Percentiles rank a stretch among this genome's conserved stretches.
Evolutionary conservation across 2,329 filamentous ascomycete species (phyloP).

Genomic region (Hymenotorrendiella dingleyae): DNA sequence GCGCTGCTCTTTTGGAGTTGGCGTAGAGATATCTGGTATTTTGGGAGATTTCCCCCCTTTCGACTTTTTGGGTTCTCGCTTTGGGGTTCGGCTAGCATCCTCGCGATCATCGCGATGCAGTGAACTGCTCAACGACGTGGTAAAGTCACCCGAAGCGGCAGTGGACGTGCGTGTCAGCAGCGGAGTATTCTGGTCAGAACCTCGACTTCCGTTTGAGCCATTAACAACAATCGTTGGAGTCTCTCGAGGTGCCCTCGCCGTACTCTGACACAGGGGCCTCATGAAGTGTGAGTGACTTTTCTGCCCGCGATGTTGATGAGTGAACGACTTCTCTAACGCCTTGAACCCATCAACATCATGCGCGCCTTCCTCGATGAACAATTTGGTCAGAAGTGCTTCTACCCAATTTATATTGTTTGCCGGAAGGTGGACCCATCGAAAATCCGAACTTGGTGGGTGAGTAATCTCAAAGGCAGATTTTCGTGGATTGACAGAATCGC

Average conservation of each 20-base stretch:
- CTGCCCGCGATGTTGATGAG: conserved; percentile 24
- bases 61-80: conserved; percentile 19
- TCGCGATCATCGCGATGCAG: conserved; percentile 11
- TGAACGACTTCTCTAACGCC: conserved; percentile 23
- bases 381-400: conserved; percentile 22
- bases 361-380: conserved; percentile 25
- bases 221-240: conserved; percentile 21
- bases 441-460: conserved; percentile 19
- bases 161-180: conserved; percentile 12
- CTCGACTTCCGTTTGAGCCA: conserved; percentile 8
- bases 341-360: conserved; percentile 25
- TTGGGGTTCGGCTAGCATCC: conserved; percentile 13
- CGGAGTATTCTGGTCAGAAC: conserved; percentile 7
- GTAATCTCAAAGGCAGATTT: conserved; percentile 21
- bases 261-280: conserved; percentile 24
- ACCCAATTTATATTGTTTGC: conserved; percentile 28
- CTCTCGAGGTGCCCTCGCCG: conserved; percentile 15
- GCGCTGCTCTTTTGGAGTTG: conserved; percentile 12
- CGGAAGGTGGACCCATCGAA: conserved; percentile 26
- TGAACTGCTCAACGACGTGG: conserved; percentile 4
- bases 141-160: conserved; percentile 10
- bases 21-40: conserved; percentile 14
- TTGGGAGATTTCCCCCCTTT: conserved; percentile 23
- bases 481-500: conserved; percentile 18
- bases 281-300: conserved; percentile 26